These are phyloP conservation scores for Trametopsis cervina DNA, from an alignment of 768 basidiomycete genomes.

Conservation along the genomic window DNA sequence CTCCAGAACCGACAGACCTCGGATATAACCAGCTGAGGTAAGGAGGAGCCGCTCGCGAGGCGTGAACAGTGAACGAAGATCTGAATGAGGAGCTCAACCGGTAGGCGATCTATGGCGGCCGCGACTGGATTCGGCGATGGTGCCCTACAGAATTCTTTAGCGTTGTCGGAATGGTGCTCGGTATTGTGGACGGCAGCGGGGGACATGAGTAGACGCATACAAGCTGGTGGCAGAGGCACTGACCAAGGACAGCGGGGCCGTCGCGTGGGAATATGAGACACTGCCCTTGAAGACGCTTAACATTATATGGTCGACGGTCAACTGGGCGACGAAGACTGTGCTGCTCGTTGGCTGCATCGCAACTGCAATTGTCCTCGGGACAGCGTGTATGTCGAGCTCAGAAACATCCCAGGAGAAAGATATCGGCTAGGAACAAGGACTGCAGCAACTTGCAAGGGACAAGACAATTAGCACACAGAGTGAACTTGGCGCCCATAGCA, in stretches of 20 bases:
- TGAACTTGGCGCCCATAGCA: background rate
- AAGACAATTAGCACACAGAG: background rate
- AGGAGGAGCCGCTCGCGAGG: conserved; percentile 31
- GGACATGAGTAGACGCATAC: background rate
- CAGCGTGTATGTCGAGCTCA: background rate
- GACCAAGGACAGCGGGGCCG: background rate
- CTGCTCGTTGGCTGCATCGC: too few relatives aligned
- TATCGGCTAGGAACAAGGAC: background rate
- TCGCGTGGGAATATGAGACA: background rate
- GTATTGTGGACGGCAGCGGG: background rate
- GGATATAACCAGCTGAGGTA: conserved; percentile 42
- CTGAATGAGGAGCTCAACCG: conserved; percentile 56
- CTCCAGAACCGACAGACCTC: conserved; percentile 57
- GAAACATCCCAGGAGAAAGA: background rate
- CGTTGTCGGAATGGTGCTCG: background rate
- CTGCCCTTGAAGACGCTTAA: background rate
- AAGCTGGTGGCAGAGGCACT: background rate
- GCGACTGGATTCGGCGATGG: background rate
- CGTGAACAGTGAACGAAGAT: conserved; percentile 39
- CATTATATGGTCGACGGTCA: background rate
- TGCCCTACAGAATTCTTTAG: too few relatives aligned
- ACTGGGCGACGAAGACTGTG: background rate
- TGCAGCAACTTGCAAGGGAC: too few relatives aligned
- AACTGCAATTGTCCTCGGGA: background rate
- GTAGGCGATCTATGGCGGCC: conserved; percentile 30